Evolutionary conservation across 805 yeast genomes (phyloP).

Genomic region (Nakazawaea ishiwadae): DNA sequence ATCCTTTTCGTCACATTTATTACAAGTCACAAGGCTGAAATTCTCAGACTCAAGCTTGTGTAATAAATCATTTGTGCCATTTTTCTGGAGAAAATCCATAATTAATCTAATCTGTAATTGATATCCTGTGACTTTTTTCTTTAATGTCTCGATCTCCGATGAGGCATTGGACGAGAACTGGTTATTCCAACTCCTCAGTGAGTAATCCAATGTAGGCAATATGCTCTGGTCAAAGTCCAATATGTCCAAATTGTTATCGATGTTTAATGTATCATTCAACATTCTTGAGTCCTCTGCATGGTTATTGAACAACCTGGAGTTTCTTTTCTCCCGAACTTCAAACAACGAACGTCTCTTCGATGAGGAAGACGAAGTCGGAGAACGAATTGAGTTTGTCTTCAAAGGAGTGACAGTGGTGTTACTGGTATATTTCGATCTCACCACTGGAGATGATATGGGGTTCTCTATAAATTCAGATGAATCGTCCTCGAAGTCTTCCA

Average conservation of each 20-base stretch:
- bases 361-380: conserved; percentile 7
- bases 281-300: background rate
- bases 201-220: conserved; percentile 13
- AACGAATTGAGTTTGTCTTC: background rate
- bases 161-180: conserved; percentile 1
- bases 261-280: conserved; percentile 4
- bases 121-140: conserved; percentile 27
- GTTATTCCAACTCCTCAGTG: conserved; percentile 13
- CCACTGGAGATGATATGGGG: conserved; percentile 6
- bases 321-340: conserved; percentile 16
- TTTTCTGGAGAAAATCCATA: conserved; percentile 23
- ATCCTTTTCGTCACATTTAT: conserved; percentile 7
- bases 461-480: conserved; percentile 9
- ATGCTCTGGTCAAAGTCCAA: conserved; percentile 15
- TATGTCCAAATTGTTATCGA: conserved; percentile 9
- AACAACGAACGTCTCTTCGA: background rate
- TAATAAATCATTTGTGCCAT: conserved; percentile 13
- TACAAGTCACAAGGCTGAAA: conserved; percentile 6
- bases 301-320: conserved; percentile 16
- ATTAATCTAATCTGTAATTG: conserved; percentile 28
- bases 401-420: conserved; percentile 1
- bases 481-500: conserved; percentile 3
- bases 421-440: background rate
- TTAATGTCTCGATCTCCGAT: conserved; percentile 22
- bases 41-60: conserved; percentile 6